These are phyloP conservation scores for Xylaria bambusicola DNA, from an alignment of 495 filamentous ascomycete genomes.

Conservation along the genomic window DNA sequence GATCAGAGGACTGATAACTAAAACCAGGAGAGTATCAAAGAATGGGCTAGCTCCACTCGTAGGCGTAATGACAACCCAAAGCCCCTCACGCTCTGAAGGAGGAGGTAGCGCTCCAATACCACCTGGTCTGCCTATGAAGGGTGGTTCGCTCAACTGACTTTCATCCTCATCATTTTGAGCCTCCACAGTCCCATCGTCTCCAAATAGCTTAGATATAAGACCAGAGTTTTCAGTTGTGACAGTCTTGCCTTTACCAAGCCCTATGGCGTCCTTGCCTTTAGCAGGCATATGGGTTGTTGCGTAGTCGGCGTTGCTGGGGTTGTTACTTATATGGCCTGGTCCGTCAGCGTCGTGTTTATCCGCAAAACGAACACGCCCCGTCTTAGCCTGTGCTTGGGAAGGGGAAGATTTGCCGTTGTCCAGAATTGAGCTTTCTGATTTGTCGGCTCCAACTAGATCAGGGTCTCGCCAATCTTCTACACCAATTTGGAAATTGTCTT, in stretches of 20 bases:
- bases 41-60: constrained; percentile 91
- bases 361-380: constrained; percentile 18
- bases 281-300: constrained; percentile 33
- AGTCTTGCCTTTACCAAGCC: constrained; percentile 26
- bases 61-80: constrained; percentile 95
- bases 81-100: constrained; percentile 64
- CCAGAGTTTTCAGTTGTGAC: constrained; percentile 29
- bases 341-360: constrained; percentile 38
- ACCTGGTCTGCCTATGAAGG: constrained; percentile 19
- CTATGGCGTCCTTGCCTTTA: constrained; percentile 27
- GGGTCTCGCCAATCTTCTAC: constrained; percentile 92
- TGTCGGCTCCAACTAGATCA: constrained; percentile 59
- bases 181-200: constrained; percentile 44
- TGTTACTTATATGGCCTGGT: constrained; percentile 69
- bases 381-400: constrained; percentile 26
- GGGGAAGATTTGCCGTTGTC: constrained; percentile 21
- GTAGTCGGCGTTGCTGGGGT: constrained; percentile 79
- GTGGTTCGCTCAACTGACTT: constrained; percentile 13
- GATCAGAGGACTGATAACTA: constrained; percentile 89
- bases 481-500: constrained; percentile 84
- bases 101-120: constrained; percentile 16
- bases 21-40: constrained; percentile 90
- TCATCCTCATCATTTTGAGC: constrained; percentile 26
- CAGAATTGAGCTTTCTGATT: constrained; percentile 14
- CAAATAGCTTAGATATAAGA: constrained; percentile 49